Percentiles rank a stretch among this genome's conserved stretches.
Conservation (phyloP, 257 asterid genomes). For the Plantago elongata region DNA sequence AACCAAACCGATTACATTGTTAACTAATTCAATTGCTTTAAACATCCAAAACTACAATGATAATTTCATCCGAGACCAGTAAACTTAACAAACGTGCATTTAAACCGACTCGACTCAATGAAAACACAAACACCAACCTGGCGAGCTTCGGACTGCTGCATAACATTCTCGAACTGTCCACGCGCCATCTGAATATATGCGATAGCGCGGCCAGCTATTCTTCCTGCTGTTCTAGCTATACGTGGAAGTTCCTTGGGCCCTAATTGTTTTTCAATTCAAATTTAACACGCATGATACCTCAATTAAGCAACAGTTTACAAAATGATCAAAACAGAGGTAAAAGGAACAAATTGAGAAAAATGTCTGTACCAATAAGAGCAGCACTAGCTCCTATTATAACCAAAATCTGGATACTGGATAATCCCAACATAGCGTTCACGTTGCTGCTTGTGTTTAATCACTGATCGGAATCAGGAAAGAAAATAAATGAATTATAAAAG, state of each 20-base stretch:
- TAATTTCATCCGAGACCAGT: no score
- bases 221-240: slow-evolving; percentile 70
- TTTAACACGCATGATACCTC: no score
- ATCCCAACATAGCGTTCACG: slow-evolving; percentile 49
- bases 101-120: neutral
- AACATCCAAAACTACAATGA: no score
- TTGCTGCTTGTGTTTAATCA: no score
- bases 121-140: slow-evolving; percentile 41
- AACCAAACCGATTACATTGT: no score
- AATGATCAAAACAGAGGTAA: no score
- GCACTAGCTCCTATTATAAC: slow-evolving; percentile 79
- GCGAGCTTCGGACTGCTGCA: slow-evolving; percentile 12
- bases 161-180: slow-evolving; percentile 71
- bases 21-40: no score
- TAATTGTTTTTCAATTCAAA: slow-evolving; percentile 3
- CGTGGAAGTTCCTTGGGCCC: slow-evolving; percentile 86
- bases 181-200: slow-evolving; percentile 87
- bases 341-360: neutral
- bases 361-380: slow-evolving; percentile 55
- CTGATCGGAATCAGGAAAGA: no score
- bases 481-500: no score
- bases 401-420: slow-evolving; percentile 80
- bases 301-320: no score
- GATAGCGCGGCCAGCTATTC: slow-evolving; percentile 75
- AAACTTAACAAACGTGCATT: no score